Evolutionary conservation across 192 early-diverging fungal species (phyloP), one percentile per base, ranked within the genome.

Genomic region (Umbelopsis ramanniana): DNA sequence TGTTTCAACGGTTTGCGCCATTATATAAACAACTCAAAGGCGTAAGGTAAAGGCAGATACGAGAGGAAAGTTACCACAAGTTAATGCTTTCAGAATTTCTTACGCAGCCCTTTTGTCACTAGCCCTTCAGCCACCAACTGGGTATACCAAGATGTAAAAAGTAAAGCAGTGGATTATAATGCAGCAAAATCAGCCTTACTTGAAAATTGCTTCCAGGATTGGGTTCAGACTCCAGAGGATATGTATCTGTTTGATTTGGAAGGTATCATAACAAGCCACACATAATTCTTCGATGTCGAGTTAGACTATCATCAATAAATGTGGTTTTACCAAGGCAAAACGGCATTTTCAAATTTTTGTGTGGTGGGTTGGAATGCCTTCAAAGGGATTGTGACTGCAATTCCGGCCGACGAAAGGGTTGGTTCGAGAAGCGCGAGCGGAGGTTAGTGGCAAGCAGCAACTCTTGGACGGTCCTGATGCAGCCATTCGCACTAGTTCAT

Each of bases 221-320:
- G 77, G 77, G 72, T 78, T 23, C 72, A 68, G 40, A 78, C 52
- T 24, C 77, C 77, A 23, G n/a, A 48, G 37, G 69, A 66, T 11
- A 17, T 63, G 29, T 35, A 63, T 63, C 26, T 29, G 15, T 63
- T 63, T 33, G 57, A 63, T 35, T 37, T 63, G 14, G 29, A 63
- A 63, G 57, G 57, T 0, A 63, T 1, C 11, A 11, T 19, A n/a
- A 17, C 14, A 37, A 33, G 15, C 7, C 33, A 33, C 26, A 37
- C 5, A 15, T 50, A 21, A 50, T 6, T 15, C 3, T 6, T 15
- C 48, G 15, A 21, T 50, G 2, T 50, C 6, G 40, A 12, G 40
- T 43, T 43, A 43, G 1, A 12, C 40, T 43, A 4, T 43, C 11
- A 43, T 2, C 8, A 43, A 43, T 11, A 11, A 43, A 43, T 11